A percentile compares a stretch with the other conserved stretches of the same genome.
phyloP scores from a whole-genome alignment of 768 basidiomycete species.

The Atractiella rhizophila region DNA sequence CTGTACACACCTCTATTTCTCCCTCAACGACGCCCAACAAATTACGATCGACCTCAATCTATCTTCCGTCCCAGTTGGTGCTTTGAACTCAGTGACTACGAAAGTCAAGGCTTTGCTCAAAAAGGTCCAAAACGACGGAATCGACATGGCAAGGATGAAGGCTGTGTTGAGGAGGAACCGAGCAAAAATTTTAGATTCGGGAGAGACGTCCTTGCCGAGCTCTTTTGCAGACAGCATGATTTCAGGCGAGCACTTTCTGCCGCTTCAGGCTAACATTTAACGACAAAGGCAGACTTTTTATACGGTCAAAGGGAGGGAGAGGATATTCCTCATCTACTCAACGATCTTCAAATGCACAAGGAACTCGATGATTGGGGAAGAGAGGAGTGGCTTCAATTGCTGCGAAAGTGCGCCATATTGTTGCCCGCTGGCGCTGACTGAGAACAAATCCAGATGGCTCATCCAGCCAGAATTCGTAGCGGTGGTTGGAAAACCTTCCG shows the following conservation, averaged over 20 bases:
- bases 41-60: constrained; percentile 52
- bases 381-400: constrained; percentile 47
- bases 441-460: constrained; percentile 37
- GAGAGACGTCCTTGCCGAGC: too few relatives aligned
- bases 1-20: constrained; percentile 51
- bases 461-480: constrained; percentile 45
- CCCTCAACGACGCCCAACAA: constrained; percentile 43
- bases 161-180: constrained; percentile 69
- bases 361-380: constrained; percentile 44
- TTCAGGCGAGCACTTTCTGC: background rate
- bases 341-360: constrained; percentile 50
- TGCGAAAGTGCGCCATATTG: constrained; percentile 35
- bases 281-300: constrained; percentile 34
- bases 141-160: constrained; percentile 73
- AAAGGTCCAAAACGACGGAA: constrained; percentile 42
- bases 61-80: constrained; percentile 56
- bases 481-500: constrained; percentile 71
- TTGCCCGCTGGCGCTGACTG: background rate
- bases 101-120: constrained; percentile 43
- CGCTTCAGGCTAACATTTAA: background rate
- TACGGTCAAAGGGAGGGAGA: constrained; percentile 65
- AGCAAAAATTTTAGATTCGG: too few relatives aligned
- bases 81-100: constrained; percentile 44
- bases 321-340: constrained; percentile 43
- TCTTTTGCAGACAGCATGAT: too few relatives aligned